Evolutionary conservation across 108 stramenopile species (phyloP), one percentile per base, ranked within the genome.

Genomic region (Skeletonema costatum): DNA sequence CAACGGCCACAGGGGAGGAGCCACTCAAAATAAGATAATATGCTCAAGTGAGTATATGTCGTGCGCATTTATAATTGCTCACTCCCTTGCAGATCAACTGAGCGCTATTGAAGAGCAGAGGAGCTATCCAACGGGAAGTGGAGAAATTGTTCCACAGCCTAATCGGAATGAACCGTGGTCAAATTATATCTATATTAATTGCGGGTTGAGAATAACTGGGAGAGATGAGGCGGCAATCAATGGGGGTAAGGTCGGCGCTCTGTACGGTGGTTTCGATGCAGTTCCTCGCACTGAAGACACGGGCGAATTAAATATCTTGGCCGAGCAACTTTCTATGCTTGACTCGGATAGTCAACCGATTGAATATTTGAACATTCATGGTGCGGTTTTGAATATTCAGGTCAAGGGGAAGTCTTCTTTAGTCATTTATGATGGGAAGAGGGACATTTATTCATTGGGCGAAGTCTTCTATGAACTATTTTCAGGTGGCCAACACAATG

Each of bases 391-490:
- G 19, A n/a, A 19, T n/a, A 51, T 3, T 51, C 17, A 51, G 19
- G 17, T 3, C 50, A 51, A 25, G 25, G 25, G 25, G 25, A 25
- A 25, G 25, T 25, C 25, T 25, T 25, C 25, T 25, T 25, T 25
- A 25, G 25, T 25, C 25, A 25, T 25, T 25, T 25, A 25, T 17
- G 17, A 46, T 46, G 50, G 50, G 19, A n/a, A 19, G n/a, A 4
- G 3, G 17, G 50, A 19, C 4, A 51, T 51, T 19, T 19, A 51
- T 51, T n/a, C 62, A 32, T 36, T 63, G 25, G 62, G 62, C 16
- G 62, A n/a, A 38, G 62, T 63, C 29, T 63, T 63, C 14, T 63
- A 63, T 36, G 62, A 63, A 9, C 25, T 63, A 10, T 63, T 63
- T 36, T 32, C 62, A 38, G 62, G 36, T 63, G 62, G 62, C 19